Evolutionary conservation across 352 stramenopile species (phyloP).

Genomic region (Phytopythium chamaehyphon): DNA sequence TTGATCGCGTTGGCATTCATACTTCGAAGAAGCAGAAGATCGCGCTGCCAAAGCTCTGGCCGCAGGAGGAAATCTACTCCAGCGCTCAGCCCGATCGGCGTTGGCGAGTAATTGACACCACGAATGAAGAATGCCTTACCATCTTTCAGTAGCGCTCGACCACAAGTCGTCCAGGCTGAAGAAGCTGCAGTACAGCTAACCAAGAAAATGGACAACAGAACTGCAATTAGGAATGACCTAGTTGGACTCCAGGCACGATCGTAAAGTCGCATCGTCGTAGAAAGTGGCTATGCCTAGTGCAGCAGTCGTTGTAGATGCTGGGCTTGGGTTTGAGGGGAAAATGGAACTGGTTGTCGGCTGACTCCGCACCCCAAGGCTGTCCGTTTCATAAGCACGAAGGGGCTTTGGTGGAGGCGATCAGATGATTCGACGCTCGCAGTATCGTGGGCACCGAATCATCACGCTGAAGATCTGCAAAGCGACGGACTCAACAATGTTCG

Average conservation of each 20-base stretch:
- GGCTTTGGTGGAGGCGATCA: no score
- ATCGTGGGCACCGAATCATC: no score
- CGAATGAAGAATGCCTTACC: conserved; percentile 32
- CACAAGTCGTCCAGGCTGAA: conserved; percentile 21
- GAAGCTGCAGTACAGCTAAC: neutral
- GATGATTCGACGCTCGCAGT: no score
- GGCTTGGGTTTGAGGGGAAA: no score
- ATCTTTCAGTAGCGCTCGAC: conserved; percentile 26
- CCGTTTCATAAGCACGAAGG: no score
- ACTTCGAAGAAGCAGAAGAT: conserved; percentile 24
- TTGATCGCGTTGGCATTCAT: conserved; percentile 39
- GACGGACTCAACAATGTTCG: conserved; percentile 1
- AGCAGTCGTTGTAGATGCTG: no score
- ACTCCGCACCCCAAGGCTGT: no score
- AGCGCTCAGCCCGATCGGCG: conserved; percentile 24
- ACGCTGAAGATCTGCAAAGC: no score
- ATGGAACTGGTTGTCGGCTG: no score
- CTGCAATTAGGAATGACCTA: neutral
- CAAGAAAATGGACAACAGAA: neutral
- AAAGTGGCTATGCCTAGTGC: no score
- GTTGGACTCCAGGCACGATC: no score
- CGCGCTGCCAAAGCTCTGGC: conserved; percentile 25
- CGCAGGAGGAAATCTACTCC: conserved; percentile 25
- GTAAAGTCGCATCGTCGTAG: no score
- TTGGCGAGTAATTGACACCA: conserved; percentile 34